Base-by-base conservation (phyloP, 2,329 filamentous ascomycete genomes). In the Cercospora janseana region DNA sequence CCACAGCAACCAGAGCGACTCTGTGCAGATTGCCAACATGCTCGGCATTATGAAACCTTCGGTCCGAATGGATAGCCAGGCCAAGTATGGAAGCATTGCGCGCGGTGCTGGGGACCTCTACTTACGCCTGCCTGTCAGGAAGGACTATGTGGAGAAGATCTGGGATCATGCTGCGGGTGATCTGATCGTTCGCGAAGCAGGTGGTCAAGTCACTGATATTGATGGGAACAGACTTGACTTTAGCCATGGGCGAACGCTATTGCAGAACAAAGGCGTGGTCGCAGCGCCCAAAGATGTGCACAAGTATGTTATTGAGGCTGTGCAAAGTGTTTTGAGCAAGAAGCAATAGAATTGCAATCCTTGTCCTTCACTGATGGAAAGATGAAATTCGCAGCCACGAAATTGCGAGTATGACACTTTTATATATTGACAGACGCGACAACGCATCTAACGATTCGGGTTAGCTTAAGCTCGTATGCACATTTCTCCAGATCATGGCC, bases 151-250 rank as follows among this genome's bases (percentile, higher is more conserved):
- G 69, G 93, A 98, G 79, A 98, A 98, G 81, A 98, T 98, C 61
- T 98, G 93, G 93, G 93, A 98, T 68, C 93, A 98, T 70, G 93
- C 93, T 13, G 93, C 92, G 9, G 93, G 93, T 31, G 91, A 95
- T 64, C 74, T 98, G 52, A 91, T 98, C 60, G 93, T 97, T 31
- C 80, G 91, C 50, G 94, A 98, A 73, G 90, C 93, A 2, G 93
- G 93, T 44, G 94, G 93, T 41, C 77, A 87, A 64, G 92, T 98
- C 46, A 94, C 90, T 1, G 94, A 98, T 71, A 86, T 90, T 31
- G 79, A 86, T 55, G 93, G 94, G 62, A 87, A 87, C 67, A 79
- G 82, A 54, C 77, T 98, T 51, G 86, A 98, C 70, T 98, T 98
- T 70, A 82, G 83, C 63, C 80, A 84, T 49, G 93, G 93, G 42